A percentile compares a stretch with the other conserved stretches of the same genome.
These are phyloP conservation scores for Domatiomyces catenatus DNA, from an alignment of 2,329 filamentous ascomycete species.

Conservation along the genomic window DNA sequence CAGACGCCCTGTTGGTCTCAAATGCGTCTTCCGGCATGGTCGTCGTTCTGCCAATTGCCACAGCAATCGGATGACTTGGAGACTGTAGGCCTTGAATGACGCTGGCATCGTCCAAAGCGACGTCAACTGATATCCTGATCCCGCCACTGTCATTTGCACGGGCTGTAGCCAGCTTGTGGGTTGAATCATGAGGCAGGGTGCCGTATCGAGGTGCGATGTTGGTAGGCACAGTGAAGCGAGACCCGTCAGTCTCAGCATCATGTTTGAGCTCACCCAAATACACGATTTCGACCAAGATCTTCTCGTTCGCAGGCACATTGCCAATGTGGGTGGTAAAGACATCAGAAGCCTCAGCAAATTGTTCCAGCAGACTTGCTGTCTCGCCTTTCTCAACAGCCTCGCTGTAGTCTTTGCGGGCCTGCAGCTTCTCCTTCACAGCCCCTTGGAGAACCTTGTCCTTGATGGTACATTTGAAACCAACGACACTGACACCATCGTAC, in stretches of 20 bases:
- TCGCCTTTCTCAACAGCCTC: conserved; percentile 43
- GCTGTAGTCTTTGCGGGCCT: conserved; percentile 45
- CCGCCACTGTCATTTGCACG: conserved; percentile 19
- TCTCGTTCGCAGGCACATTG: conserved; percentile 46
- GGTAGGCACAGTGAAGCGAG: conserved; percentile 55
- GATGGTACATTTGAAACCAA: conserved; percentile 50
- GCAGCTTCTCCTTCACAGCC: conserved; percentile 49
- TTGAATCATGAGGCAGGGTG: conserved; percentile 1
- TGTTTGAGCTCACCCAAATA: conserved; percentile 60
- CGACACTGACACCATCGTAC: conserved; percentile 56
- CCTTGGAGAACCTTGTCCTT: conserved; percentile 41
- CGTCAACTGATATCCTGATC: conserved; percentile 44
- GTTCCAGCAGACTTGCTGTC: conserved; percentile 50
- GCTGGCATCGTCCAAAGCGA: conserved; percentile 41
- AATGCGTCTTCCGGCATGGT: conserved; percentile 29
- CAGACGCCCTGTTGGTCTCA: conserved; percentile 45
- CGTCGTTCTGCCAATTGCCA: conserved; percentile 47
- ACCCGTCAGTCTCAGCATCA: conserved; percentile 50
- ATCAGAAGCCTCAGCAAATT: conserved; percentile 44
- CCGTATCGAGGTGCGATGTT: conserved; percentile 54
- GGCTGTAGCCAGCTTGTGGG: not conserved
- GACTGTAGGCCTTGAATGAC: conserved; percentile 49
- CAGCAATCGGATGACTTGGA: conserved; percentile 51
- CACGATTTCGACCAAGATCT: conserved; percentile 44
- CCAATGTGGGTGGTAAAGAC: conserved; percentile 54